Conservation (phyloP, 139 green algal species). For the Chlamydomonas eustigma region DNA sequence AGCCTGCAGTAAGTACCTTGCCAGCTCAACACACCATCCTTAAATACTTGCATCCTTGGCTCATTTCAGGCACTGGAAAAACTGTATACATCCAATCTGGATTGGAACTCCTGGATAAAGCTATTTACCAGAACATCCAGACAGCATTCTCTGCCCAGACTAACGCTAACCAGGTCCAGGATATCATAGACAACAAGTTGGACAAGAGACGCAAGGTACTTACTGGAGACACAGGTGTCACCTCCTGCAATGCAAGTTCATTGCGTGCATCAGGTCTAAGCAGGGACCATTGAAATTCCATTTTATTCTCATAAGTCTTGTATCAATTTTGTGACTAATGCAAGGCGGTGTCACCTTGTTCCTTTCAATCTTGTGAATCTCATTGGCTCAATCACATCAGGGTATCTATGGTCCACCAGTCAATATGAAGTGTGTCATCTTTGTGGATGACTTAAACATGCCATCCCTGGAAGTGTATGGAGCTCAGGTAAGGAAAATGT, state of each 20-base stretch:
- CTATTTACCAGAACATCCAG: constrained; percentile 53
- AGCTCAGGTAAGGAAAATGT: constrained; percentile 39
- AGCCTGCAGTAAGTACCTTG: too few relatives aligned
- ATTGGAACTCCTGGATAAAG: constrained; percentile 41
- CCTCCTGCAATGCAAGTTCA: too few relatives aligned
- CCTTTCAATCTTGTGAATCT: too few relatives aligned
- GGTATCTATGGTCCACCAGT: constrained; percentile 46
- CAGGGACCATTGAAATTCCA: too few relatives aligned
- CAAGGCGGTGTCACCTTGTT: too few relatives aligned
- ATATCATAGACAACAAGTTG: constrained; percentile 76
- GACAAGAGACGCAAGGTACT: constrained; percentile 85
- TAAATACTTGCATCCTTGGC: too few relatives aligned
- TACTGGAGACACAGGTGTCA: too few relatives aligned
- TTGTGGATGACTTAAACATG: constrained; percentile 93
- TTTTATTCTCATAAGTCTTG: too few relatives aligned
- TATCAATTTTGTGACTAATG: too few relatives aligned
- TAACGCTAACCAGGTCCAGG: constrained; percentile 59
- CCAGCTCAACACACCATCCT: too few relatives aligned
- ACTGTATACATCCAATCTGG: constrained; percentile 62
- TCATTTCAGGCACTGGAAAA: constrained; percentile 76
- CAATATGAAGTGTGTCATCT: constrained; percentile 76
- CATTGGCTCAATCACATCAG: too few relatives aligned
- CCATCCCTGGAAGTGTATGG: constrained; percentile 75
- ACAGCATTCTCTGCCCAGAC: constrained; percentile 83
- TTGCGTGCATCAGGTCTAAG: too few relatives aligned